A percentile compares a stretch with the other conserved stretches of the same genome.
Conservation (phyloP, 2,329 filamentous ascomycete genomes). For the Leptographium galeiforme region DNA sequence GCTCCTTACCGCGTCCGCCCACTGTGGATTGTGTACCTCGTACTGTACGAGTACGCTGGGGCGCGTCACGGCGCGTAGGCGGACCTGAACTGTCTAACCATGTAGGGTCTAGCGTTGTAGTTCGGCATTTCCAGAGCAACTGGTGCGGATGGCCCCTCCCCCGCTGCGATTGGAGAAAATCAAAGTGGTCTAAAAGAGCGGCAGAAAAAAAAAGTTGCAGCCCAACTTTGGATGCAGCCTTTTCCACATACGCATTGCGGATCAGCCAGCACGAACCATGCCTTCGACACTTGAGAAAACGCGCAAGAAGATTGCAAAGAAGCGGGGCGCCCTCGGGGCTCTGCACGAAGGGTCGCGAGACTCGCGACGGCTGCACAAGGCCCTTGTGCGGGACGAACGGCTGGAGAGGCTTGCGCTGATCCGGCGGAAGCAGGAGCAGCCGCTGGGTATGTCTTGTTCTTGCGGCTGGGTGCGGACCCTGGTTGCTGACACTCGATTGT, state of each 20-base stretch:
- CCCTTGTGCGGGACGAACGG: slow-evolving; percentile 69
- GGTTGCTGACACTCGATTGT: not conserved
- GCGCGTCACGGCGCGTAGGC: slow-evolving; percentile 10
- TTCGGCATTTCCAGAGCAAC: slow-evolving; percentile 12
- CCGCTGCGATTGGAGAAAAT: slow-evolving; percentile 1
- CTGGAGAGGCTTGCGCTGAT: slow-evolving; percentile 58
- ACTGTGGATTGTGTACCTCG: not conserved
- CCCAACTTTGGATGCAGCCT: not conserved
- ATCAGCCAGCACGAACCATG: slow-evolving; percentile 35
- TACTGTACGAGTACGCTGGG: not conserved
- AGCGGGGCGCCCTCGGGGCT: slow-evolving; percentile 55
- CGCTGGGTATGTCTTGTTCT: slow-evolving; percentile 43
- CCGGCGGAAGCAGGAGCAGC: slow-evolving; percentile 60
- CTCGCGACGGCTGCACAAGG: slow-evolving; percentile 66
- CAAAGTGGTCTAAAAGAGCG: not conserved
- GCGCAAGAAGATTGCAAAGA: slow-evolving; percentile 76
- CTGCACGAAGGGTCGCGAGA: slow-evolving; percentile 85
- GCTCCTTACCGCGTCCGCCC: not conserved
- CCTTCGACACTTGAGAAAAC: slow-evolving; percentile 68
- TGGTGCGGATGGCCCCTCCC: slow-evolving; percentile 4
- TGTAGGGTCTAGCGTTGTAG: slow-evolving; percentile 4
- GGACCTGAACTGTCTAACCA: not conserved
- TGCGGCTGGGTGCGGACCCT: not conserved
- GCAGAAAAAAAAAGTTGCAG: not conserved
- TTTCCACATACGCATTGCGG: not conserved